Base-by-base conservation (phyloP, 345 rosid species). In the Rhodomyrtus tomentosa region DNA sequence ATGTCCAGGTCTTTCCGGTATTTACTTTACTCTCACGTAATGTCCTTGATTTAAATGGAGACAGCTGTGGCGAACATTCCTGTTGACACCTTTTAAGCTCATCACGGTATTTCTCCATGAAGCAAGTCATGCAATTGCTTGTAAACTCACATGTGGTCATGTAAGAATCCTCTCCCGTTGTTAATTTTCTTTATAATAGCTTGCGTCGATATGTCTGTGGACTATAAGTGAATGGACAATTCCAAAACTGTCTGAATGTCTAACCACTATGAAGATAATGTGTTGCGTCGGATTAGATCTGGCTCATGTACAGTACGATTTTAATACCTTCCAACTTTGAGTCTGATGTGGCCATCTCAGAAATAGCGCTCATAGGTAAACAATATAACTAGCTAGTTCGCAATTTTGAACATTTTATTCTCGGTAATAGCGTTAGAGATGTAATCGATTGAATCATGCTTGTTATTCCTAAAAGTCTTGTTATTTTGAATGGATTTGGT, bases 101-200 rank as follows among this genome's bases (percentile, higher is more conserved):
- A 97, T 97, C 83, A 95, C 99, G 2, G 98, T 97, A 49, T 97
- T 95, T 88, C 85, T 97, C 80, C 99, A 95, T 58, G 99, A 97
- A 91, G 98, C 95, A 22, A 97, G 99, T 89, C 99, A 97, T 90
- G 99, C 99, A 7, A 89, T 94, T 84, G 99, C 98, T 84, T 95
- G 99, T 89, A 97, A 89, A 90, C 98, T 97, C 89, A 97, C 99
- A 2, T 97, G 99, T 88, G 99, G 99, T 80, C 88, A 92, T 87
- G 99, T 96, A 92, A 95, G 95, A 82, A 86, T 81, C 87, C 88
- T 68, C 82, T 87, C 36, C 85, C 45, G 27, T 7, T 81, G 32
- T 73, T 49, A 50, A 50, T 81, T 42, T 62, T 22, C 36, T 2
- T 10, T 79, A 82, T 84, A 45, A 38, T 13, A 74, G n/a, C 15